A percentile compares a stretch with the other conserved stretches of the same genome.
Conservation (phyloP, 148 eudicot genomes). For the Spergularia bocconei region DNA sequence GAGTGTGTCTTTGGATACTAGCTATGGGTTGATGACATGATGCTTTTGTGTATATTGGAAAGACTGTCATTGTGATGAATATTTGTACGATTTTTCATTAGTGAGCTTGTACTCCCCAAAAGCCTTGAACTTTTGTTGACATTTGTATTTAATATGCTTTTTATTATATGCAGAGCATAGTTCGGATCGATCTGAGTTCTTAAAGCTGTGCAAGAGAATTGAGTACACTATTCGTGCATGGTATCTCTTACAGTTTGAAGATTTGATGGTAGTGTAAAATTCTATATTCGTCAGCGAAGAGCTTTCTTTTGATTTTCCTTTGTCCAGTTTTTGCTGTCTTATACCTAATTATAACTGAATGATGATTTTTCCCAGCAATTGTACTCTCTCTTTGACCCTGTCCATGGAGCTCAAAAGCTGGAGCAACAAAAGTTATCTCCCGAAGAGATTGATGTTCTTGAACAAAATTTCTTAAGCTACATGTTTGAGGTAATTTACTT, state of each 20-base stretch:
- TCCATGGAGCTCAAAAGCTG: constrained; percentile 74
- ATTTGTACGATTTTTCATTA: too few relatives aligned
- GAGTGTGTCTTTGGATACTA: too few relatives aligned
- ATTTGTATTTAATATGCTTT: background rate
- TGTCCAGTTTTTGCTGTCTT: background rate
- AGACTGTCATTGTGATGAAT: too few relatives aligned
- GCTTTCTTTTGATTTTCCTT: background rate
- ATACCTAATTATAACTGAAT: constrained; percentile 7
- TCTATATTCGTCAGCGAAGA: background rate
- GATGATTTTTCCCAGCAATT: constrained; percentile 62
- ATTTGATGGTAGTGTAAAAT: constrained; percentile 63
- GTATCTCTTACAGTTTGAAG: constrained; percentile 90
- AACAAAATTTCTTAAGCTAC: constrained; percentile 75
- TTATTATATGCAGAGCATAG: constrained; percentile 52
- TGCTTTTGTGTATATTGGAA: too few relatives aligned
- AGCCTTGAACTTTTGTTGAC: background rate
- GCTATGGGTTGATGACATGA: too few relatives aligned
- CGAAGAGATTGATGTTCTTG: constrained; percentile 74
- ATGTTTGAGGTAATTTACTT: constrained; percentile 62
- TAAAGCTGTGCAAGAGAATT: constrained; percentile 84
- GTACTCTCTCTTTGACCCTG: constrained; percentile 91
- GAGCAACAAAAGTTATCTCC: constrained; percentile 74
- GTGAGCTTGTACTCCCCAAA: background rate
- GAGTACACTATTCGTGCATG: constrained; percentile 92
- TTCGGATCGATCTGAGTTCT: constrained; percentile 65